Percentiles rank a stretch among this genome's conserved stretches.
phyloP scores from a whole-genome alignment of 2,329 filamentous ascomycete species.

The Blastomyces parvus region DNA sequence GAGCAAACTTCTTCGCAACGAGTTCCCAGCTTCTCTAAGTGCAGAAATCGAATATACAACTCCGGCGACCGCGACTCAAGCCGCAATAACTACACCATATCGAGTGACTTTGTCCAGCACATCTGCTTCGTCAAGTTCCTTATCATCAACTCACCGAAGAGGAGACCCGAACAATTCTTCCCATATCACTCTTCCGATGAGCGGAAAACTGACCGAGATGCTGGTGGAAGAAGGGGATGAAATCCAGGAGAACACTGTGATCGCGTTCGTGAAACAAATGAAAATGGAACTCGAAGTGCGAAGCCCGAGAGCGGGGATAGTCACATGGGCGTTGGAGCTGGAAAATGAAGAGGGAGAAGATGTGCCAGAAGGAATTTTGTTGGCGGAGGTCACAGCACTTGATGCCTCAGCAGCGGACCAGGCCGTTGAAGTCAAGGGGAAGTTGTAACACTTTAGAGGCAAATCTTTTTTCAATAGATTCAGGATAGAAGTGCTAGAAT shows the following conservation, averaged over 20 bases:
- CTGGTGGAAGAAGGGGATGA: conserved; percentile 45
- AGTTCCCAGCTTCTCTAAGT: conserved; percentile 48
- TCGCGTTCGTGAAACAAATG: conserved; percentile 56
- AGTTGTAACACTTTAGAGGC: conserved; percentile 18
- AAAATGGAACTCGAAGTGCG: conserved; percentile 61
- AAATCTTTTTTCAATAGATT: not conserved
- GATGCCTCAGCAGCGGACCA: not conserved
- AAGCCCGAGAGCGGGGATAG: conserved; percentile 38
- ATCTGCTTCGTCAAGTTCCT: conserved; percentile 37
- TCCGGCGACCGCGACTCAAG: conserved; percentile 20
- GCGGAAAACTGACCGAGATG: conserved; percentile 52
- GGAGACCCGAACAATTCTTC: conserved; percentile 42
- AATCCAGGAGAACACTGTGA: conserved; percentile 42
- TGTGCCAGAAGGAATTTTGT: conserved; percentile 47
- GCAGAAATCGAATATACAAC: conserved; percentile 46
- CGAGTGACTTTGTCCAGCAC: conserved; percentile 39
- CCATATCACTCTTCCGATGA: conserved; percentile 49
- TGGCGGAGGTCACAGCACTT: conserved; percentile 39
- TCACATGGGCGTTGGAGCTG: conserved; percentile 45
- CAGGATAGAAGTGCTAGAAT: not conserved
- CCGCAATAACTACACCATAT: conserved; percentile 30
- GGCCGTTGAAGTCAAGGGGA: conserved; percentile 22
- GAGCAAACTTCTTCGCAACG: conserved; percentile 47
- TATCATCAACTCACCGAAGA: conserved; percentile 37
- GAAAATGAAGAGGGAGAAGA: conserved; percentile 44